Conservation (phyloP, 495 filamentous ascomycete genomes). For the Pseudevernia furfuracea region DNA sequence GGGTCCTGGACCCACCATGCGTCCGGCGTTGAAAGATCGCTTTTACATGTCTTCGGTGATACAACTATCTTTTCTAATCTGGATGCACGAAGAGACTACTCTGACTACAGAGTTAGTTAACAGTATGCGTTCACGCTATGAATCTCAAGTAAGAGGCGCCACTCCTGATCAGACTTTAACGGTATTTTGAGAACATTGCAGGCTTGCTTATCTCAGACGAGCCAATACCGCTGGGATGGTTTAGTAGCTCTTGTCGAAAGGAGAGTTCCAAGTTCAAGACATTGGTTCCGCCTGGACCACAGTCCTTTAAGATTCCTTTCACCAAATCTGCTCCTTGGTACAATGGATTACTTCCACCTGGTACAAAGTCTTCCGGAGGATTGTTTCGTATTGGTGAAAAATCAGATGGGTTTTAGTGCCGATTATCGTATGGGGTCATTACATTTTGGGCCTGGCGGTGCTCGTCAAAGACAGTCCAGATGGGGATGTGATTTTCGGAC, state of each 20-base stretch:
- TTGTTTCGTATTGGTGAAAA: constrained; percentile 13
- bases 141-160: constrained; percentile 10
- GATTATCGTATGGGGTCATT: too few species aligned
- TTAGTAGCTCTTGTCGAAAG: constrained; percentile 12
- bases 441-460: too few species aligned
- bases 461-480: too few species aligned
- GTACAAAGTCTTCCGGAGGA: constrained; percentile 24
- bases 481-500: too few species aligned
- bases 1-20: constrained; percentile 18
- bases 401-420: constrained; percentile 14
- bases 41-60: constrained; percentile 19
- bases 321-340: constrained; percentile 12
- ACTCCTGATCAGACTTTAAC: constrained; percentile 20
- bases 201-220: constrained; percentile 23
- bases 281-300: constrained; percentile 5
- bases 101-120: constrained; percentile 15
- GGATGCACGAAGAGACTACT: constrained; percentile 18
- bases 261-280: constrained; percentile 2
- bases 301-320: constrained; percentile 9
- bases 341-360: constrained; percentile 23
- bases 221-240: constrained; percentile 17
- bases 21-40: constrained; percentile 19
- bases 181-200: constrained; percentile 18
- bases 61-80: constrained; percentile 22
- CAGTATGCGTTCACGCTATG: constrained; percentile 15